phyloP scores from a whole-genome alignment of 2,329 filamentous ascomycete species.

The Coccinonectria pachysandricola region DNA sequence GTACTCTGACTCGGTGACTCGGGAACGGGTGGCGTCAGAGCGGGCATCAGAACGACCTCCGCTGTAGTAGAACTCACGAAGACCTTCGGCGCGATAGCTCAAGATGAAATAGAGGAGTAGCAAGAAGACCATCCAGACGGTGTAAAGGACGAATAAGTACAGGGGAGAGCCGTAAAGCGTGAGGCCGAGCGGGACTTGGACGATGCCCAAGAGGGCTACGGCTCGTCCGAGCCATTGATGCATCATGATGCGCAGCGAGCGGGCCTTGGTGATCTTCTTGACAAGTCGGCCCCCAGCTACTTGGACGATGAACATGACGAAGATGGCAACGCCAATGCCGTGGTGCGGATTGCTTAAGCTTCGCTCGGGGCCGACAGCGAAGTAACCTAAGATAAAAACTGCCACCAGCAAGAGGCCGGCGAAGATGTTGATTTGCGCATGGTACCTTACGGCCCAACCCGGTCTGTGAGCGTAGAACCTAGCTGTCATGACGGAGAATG shows the following conservation, averaged over 20 bases:
- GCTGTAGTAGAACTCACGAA: slow-evolving; percentile 43
- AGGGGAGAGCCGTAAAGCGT: slow-evolving; percentile 87
- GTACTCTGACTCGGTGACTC: slow-evolving; percentile 30
- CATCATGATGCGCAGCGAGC: slow-evolving; percentile 48
- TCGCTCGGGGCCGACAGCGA: slow-evolving; percentile 63
- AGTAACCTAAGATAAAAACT: slow-evolving; percentile 64
- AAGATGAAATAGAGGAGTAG: slow-evolving; percentile 70
- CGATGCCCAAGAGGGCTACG: slow-evolving; percentile 70
- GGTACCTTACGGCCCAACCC: slow-evolving; percentile 53
- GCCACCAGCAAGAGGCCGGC: slow-evolving; percentile 58
- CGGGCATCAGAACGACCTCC: slow-evolving; percentile 48
- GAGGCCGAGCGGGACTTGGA: slow-evolving; percentile 79
- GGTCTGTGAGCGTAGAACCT: slow-evolving; percentile 58
- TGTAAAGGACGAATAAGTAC: slow-evolving; percentile 74
- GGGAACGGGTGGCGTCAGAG: slow-evolving; percentile 35
- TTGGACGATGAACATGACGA: slow-evolving; percentile 62
- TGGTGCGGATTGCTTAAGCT: slow-evolving; percentile 76
- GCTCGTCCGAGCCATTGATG: slow-evolving; percentile 82
- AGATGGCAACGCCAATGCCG: slow-evolving; percentile 72
- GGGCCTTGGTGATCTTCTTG: slow-evolving; percentile 37
- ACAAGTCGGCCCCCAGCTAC: slow-evolving; percentile 59
- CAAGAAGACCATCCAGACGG: slow-evolving; percentile 65
- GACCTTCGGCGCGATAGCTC: slow-evolving; percentile 54
- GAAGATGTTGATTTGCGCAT: slow-evolving; percentile 65
- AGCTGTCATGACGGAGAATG: slow-evolving; percentile 61